These are phyloP conservation scores for Fraxinus pennsylvanica DNA, from an alignment of 257 asterid species.

Conservation along the genomic window DNA sequence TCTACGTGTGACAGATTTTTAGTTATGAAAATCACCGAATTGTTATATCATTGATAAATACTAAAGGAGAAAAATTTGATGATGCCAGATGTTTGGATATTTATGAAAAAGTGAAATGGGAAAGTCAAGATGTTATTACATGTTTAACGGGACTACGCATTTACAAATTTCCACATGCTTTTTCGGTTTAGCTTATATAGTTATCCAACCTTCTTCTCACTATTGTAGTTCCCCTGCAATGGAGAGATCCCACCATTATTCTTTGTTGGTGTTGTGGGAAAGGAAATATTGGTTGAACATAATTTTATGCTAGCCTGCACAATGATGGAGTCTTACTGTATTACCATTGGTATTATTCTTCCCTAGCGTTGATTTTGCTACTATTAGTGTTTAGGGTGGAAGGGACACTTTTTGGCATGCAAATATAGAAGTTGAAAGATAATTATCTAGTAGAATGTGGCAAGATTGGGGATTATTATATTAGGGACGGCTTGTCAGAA, in stretches of 20 bases:
- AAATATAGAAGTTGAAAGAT: neutral
- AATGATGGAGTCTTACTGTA: neutral
- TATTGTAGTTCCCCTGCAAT: neutral
- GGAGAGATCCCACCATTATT: neutral
- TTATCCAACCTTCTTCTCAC: neutral
- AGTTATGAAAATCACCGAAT: neutral
- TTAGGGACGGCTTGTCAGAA: neutral
- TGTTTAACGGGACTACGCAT: neutral
- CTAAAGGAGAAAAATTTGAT: neutral
- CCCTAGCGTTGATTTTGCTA: neutral
- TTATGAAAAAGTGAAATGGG: neutral
- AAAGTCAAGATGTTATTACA: neutral
- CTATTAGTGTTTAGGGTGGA: neutral
- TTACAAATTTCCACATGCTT: neutral
- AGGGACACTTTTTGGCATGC: neutral
- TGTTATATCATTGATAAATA: neutral
- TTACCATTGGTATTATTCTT: neutral
- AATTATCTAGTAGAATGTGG: neutral
- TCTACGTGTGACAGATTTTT: neutral
- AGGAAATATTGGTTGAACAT: neutral
- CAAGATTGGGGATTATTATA: neutral
- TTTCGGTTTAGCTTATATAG: neutral
- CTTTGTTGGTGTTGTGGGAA: neutral
- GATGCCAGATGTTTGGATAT: neutral
- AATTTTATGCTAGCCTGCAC: neutral